Evolutionary conservation across 129 eudicot genomes (phyloP).

Genomic region (Ambrosia artemisiifolia): DNA sequence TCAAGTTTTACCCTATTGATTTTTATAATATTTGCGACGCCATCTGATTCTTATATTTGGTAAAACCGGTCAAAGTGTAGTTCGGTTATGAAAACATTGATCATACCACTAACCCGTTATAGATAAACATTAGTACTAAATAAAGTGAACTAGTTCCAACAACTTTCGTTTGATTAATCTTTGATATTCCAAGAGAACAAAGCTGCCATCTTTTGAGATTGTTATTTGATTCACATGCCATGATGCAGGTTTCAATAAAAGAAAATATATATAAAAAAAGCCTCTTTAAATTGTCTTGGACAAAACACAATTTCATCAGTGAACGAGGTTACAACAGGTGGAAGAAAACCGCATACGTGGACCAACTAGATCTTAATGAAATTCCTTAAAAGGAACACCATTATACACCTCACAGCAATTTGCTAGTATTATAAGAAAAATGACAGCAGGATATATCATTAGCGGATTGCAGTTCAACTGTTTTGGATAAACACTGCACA

Average conservation of each 20-base stretch:
- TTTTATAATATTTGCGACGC: no score
- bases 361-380: not conserved
- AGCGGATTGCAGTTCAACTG: not conserved
- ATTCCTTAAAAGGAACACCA: constrained; percentile 7
- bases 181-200: not conserved
- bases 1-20: no score
- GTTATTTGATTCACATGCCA: not conserved
- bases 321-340: not conserved
- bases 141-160: no score
- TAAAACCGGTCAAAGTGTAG: no score
- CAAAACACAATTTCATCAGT: not conserved
- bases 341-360: not conserved
- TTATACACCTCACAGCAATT: constrained; percentile 7
- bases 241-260: not conserved
- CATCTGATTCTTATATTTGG: no score
- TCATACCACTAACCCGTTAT: no score
- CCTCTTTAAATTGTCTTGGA: not conserved
- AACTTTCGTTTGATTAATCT: no score
- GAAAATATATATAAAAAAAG: no score
- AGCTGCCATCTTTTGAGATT: not conserved
- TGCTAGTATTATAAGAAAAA: not conserved
- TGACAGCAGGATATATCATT: constrained; percentile 2
- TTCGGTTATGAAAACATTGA: no score
- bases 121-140: no score
- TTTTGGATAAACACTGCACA: constrained; percentile 16